A percentile compares a stretch with the other conserved stretches of the same genome.
Conservation (phyloP, 2,329 filamentous ascomycete genomes). For the Ilyonectria robusta region DNA sequence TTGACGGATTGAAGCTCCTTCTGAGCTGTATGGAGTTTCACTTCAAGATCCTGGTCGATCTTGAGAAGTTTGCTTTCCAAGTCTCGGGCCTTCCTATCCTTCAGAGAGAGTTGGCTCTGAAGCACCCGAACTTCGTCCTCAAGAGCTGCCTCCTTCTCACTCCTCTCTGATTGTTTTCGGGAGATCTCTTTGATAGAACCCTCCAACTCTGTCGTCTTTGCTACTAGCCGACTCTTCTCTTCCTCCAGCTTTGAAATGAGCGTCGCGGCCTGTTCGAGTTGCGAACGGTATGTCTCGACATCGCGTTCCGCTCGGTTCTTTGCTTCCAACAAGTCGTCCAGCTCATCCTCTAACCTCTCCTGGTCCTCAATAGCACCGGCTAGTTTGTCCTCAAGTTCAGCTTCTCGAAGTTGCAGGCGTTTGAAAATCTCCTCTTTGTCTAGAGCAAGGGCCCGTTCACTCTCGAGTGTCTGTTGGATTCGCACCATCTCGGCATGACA, state of each 20-base stretch:
- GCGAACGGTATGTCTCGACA: slow-evolving; percentile 81
- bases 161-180: slow-evolving; percentile 78
- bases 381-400: slow-evolving; percentile 93
- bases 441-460: slow-evolving; percentile 92
- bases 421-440: slow-evolving; percentile 99
- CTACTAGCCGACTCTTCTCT: slow-evolving; percentile 83
- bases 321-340: slow-evolving; percentile 88
- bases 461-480: slow-evolving; percentile 94
- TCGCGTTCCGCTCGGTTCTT: slow-evolving; percentile 92
- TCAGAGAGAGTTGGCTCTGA: slow-evolving; percentile 88
- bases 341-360: slow-evolving; percentile 91
- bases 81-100: slow-evolving; percentile 91
- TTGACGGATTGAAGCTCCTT: slow-evolving; percentile 85
- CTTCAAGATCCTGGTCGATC: slow-evolving; percentile 88
- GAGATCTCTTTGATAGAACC: slow-evolving; percentile 79
- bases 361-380: slow-evolving; percentile 94
- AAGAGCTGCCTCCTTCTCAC: slow-evolving; percentile 81
- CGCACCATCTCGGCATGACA: slow-evolving; percentile 89
- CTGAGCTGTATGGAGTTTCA: slow-evolving; percentile 82
- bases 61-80: slow-evolving; percentile 87
- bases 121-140: slow-evolving; percentile 91
- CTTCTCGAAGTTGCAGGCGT: slow-evolving; percentile 91
- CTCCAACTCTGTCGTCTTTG: slow-evolving; percentile 79
- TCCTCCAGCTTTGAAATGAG: slow-evolving; percentile 89
- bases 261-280: slow-evolving; percentile 91